phyloP scores from a whole-genome alignment of 805 yeast genomes.

The Myxozyma mucilagina region DNA sequence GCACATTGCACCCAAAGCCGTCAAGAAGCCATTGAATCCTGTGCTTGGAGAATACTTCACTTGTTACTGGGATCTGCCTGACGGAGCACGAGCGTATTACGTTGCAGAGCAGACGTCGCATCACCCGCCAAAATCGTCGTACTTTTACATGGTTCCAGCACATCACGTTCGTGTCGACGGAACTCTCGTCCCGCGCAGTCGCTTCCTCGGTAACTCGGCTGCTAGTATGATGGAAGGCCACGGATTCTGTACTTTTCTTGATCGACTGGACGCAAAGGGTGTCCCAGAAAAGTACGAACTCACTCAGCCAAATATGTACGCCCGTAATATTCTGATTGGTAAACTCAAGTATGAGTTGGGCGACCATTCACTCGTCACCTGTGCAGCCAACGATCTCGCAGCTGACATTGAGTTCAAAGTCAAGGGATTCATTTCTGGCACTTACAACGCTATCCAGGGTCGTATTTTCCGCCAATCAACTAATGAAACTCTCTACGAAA shows the following conservation, averaged over 20 bases:
- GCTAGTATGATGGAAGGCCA: slow-evolving; percentile 97
- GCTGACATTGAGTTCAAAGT: slow-evolving; percentile 92
- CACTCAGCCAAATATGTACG: slow-evolving; percentile 95
- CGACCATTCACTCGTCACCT: slow-evolving; percentile 79
- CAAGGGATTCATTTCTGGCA: slow-evolving; percentile 90
- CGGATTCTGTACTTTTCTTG: slow-evolving; percentile 68
- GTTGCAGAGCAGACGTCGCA: slow-evolving; percentile 94
- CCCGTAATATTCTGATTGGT: slow-evolving; percentile 90
- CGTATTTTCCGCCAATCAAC: slow-evolving; percentile 52
- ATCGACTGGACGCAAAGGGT: slow-evolving; percentile 50
- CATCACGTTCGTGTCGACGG: slow-evolving; percentile 86
- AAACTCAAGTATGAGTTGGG: slow-evolving; percentile 88
- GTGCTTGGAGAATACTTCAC: slow-evolving; percentile 88
- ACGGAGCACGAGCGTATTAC: slow-evolving; percentile 71
- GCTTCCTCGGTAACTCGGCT: slow-evolving; percentile 90
- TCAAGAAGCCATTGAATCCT: slow-evolving; percentile 94
- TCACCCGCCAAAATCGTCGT: slow-evolving; percentile 97
- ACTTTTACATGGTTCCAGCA: slow-evolving; percentile 83
- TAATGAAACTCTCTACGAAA: slow-evolving; percentile 60
- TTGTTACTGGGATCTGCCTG: slow-evolving; percentile 88
- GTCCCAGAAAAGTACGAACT: slow-evolving; percentile 70
- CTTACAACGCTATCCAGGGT: slow-evolving; percentile 88
- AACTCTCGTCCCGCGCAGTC: slow-evolving; percentile 78
- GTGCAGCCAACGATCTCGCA: slow-evolving; percentile 56
- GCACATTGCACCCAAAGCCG: slow-evolving; percentile 99